Base-by-base conservation (phyloP, 2,329 filamentous ascomycete genomes). In the Venturia oleaginea region DNA sequence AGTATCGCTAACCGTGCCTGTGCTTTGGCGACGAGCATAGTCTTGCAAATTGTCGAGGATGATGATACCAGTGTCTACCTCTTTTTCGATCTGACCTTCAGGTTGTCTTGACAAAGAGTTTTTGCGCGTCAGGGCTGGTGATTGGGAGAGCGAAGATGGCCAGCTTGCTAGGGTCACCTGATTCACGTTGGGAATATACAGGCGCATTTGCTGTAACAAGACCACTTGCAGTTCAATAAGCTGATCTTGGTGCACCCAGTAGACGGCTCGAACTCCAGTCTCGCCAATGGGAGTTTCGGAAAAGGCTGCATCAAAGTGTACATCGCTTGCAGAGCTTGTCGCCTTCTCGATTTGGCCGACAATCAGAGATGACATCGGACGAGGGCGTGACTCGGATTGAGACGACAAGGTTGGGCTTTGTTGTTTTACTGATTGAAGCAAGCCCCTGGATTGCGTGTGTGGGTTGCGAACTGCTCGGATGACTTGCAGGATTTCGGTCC, bases 221-320 rank as follows among this genome's bases (percentile, higher is more conserved):
- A 83, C 69, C 10, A 84, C 76, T 61, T 82, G 78, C n/a, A 81
- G 72, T 70, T 84, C 80, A 27, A 83, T 77, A 46, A 83, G 69
- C 67, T 83, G 80, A 64, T 84, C 82, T 1, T 76, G 72, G 69
- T 84, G 81, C 59, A 84, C 76, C 77, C 82, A 83, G 67, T 83
- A 84, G 19, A 76, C 76, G 1, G 80, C 81, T 62, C 78, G 78
- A 34, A 72, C 76, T 15, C 79, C 79, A 59, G 72, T 69, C 10
- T 75, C 69, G 2, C 80, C 80, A 10, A 83, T 70, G 13, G 80
- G 80, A 1, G 79, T 72, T 11, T 77, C 78, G 17, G 77, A 75
- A 38, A 84, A 68, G 3, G 78, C 76, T 10, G 79, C 72, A 68
- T 84, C 82, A 68, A 83, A 81, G 32, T 80, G 77, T 8, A 65